Evolutionary conservation across 192 early-diverging fungal species (phyloP).

Genomic region (Coemansia sp.): DNA sequence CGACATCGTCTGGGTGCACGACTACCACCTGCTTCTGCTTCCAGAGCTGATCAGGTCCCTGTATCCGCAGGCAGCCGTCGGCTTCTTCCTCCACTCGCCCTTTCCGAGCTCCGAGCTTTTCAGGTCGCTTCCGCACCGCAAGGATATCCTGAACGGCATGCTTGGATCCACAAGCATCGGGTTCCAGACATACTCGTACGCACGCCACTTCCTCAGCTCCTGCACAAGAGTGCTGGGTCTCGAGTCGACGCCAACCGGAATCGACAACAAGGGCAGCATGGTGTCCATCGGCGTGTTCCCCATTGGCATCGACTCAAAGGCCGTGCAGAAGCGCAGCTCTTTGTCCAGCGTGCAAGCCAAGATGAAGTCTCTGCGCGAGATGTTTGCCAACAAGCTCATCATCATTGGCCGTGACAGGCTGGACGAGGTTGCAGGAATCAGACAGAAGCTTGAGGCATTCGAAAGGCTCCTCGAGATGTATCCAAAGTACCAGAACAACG

Average conservation of each 20-base stretch:
- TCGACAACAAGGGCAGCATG: constrained; percentile 75
- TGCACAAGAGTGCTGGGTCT: constrained; percentile 94
- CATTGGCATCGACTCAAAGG: constrained; percentile 92
- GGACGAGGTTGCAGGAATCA: constrained; percentile 90
- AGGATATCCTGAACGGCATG: constrained; percentile 81
- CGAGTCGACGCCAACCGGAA: constrained; percentile 87
- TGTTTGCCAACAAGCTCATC: constrained; percentile 87
- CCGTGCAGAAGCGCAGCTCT: constrained; percentile 65
- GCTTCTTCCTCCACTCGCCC: constrained; percentile 93
- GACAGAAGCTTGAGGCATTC: constrained; percentile 94
- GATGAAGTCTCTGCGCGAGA: constrained; percentile 74
- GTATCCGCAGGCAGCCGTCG: constrained; percentile 79
- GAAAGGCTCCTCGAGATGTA: constrained; percentile 87
- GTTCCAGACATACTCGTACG: constrained; percentile 97
- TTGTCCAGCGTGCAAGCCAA: constrained; percentile 70
- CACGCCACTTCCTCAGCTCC: constrained; percentile 87
- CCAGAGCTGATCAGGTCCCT: constrained; percentile 80
- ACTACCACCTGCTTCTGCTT: constrained; percentile 93
- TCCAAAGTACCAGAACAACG: constrained; percentile 91
- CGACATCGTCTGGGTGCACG: constrained; percentile 83
- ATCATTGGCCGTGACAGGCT: constrained; percentile 97
- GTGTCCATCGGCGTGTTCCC: constrained; percentile 90
- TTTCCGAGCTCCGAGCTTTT: constrained; percentile 96
- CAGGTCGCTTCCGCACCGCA: constrained; percentile 80
- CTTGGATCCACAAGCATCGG: constrained; percentile 92